Evolutionary conservation across 257 asterid genomes (phyloP).

Genomic region (Solanum piurae): DNA sequence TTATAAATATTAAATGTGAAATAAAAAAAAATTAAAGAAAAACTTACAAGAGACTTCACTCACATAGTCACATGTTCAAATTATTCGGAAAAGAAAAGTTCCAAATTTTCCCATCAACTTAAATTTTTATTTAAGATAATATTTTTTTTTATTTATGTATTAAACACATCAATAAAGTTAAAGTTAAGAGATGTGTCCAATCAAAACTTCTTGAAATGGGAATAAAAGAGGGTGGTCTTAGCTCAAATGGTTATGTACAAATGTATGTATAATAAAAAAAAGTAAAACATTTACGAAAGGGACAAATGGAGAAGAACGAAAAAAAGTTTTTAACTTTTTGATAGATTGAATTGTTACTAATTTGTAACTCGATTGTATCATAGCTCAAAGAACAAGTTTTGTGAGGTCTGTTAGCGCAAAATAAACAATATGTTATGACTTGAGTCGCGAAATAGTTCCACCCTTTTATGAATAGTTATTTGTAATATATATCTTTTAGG

Average conservation of each 20-base stretch:
- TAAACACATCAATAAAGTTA: background rate
- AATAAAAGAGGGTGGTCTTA: conserved; percentile 24
- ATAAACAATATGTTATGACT: background rate
- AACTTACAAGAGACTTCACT: no score
- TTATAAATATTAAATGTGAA: background rate
- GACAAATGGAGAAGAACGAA: background rate
- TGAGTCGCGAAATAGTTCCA: background rate
- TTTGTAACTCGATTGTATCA: background rate
- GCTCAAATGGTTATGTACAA: conserved; percentile 48
- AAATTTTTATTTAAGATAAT: no score
- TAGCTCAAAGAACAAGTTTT: background rate
- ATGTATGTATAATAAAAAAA: conserved; percentile 30
- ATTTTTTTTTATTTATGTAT: background rate
- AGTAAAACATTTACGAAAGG: background rate
- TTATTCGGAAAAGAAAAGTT: no score
- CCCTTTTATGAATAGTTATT: background rate
- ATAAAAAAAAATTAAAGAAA: background rate
- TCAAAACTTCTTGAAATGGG: conserved; percentile 28
- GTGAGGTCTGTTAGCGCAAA: background rate
- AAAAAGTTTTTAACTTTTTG: background rate
- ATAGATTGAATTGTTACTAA: background rate
- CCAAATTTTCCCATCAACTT: no score
- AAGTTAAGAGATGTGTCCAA: conserved; percentile 13
- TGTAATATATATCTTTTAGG: background rate
- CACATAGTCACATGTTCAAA: background rate